Evolutionary conservation across 140 eudicot species (phyloP).

Genomic region (Erigeron philadelphicus): DNA sequence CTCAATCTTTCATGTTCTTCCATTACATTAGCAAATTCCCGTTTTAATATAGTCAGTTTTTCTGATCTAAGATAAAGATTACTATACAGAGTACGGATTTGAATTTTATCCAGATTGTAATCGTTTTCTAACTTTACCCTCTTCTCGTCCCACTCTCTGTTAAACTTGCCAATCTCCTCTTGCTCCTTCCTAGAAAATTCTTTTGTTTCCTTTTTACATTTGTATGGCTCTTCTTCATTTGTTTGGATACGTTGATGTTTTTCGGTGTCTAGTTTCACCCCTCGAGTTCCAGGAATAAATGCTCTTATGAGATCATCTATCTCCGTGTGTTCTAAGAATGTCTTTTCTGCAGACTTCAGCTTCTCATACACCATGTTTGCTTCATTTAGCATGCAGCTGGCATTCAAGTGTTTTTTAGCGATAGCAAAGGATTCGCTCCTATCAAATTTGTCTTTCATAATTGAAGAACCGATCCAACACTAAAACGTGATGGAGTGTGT

Average conservation of each 20-base stretch:
- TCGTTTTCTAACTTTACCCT: constrained; percentile 16
- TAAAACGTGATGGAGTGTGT: constrained; percentile 30
- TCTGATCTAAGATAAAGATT: constrained; percentile 15
- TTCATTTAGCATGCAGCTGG: constrained; percentile 46
- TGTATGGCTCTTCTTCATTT: not conserved
- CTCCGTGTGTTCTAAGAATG: constrained; percentile 32
- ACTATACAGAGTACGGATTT: not conserved
- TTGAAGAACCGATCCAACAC: constrained; percentile 82
- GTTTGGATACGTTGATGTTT: constrained; percentile 9
- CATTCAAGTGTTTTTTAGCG: constrained; percentile 51
- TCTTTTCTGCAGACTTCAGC: constrained; percentile 38
- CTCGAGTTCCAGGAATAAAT: constrained; percentile 18
- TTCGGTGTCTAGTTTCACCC: constrained; percentile 16
- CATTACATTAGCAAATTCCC: constrained; percentile 6
- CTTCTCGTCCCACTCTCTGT: constrained; percentile 21
- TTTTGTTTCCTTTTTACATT: not conserved
- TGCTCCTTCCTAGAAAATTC: not conserved
- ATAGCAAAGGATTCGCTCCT: constrained; percentile 46
- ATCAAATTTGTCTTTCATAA: constrained; percentile 42
- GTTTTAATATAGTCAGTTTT: not conserved
- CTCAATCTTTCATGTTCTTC: constrained; percentile 23
- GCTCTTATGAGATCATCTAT: constrained; percentile 17
- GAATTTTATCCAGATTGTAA: not conserved
- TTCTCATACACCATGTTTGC: constrained; percentile 37
- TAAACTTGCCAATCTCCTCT: constrained; percentile 16